phyloP scores from a whole-genome alignment of 192 early-diverging fungal genomes.

The Polychytrium aggregatum region DNA sequence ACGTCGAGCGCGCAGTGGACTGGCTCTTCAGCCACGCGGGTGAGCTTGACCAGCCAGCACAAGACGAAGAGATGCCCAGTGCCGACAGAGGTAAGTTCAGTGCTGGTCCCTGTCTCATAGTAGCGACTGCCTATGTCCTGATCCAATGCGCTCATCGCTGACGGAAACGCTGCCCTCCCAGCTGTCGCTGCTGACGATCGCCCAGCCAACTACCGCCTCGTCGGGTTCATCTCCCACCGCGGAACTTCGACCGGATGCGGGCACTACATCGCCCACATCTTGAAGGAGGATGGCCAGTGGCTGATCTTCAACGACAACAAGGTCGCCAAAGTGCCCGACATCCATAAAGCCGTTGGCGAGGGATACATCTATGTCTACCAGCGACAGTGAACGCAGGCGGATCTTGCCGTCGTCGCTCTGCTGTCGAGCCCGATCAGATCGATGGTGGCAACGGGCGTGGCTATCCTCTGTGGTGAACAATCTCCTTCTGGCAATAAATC shows the following conservation, averaged over 20 bases:
- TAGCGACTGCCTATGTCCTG: too few relatives aligned
- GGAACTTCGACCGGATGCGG: constrained; percentile 92
- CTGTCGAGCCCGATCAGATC: too few relatives aligned
- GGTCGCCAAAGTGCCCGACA: constrained; percentile 61
- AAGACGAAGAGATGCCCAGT: constrained; percentile 23
- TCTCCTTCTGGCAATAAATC: too few relatives aligned
- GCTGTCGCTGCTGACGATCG: constrained; percentile 6
- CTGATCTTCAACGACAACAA: constrained; percentile 93
- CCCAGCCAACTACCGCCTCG: constrained; percentile 46
- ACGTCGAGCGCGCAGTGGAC: constrained; percentile 86
- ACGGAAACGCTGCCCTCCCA: too few relatives aligned
- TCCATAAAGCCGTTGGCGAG: constrained; percentile 22
- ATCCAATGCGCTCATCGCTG: too few relatives aligned
- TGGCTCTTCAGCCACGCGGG: constrained; percentile 87
- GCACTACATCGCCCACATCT: constrained; percentile 88
- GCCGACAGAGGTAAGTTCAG: too few relatives aligned
- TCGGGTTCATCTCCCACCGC: constrained; percentile 87
- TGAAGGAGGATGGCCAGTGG: constrained; percentile 59
- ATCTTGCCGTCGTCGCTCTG: too few relatives aligned
- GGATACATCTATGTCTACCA: constrained; percentile 36
- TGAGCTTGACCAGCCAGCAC: too few relatives aligned
- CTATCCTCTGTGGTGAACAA: too few relatives aligned
- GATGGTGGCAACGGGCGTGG: too few relatives aligned
- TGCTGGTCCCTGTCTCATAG: too few relatives aligned
- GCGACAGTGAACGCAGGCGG: too few relatives aligned